Evolutionary conservation across 768 basidiomycete species (phyloP), one percentile per base, ranked within the genome.

Genomic region (Pisolithus sp.): DNA sequence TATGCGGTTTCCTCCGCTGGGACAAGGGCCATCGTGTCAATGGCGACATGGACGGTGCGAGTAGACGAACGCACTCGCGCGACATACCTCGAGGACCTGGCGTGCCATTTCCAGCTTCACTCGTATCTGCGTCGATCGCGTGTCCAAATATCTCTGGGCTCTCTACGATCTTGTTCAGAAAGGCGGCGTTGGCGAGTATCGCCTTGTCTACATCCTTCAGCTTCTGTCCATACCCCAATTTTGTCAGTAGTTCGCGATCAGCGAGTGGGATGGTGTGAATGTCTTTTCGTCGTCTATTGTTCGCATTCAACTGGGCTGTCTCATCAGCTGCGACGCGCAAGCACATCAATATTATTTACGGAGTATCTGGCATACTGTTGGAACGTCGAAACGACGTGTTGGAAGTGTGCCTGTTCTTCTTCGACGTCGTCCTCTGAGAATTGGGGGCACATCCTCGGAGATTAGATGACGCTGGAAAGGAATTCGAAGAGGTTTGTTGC

Each of bases 121-220:
- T 68, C 2, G 61, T 58, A 3, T 65, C 70, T 2, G 43, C 6
- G 3, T 21, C 12, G 3, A 72, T 46, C 17, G 73, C 78, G 55
- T 80, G 78, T 15, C 80, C 85, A 59, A 93, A 94, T 24, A 95
- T 90, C 59, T 85, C 84, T 0, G 91, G 87, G 67, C 88, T 77
- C 13, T 79, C 82, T 10, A 90, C 82, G 56, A 95, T 85, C 54
- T 78, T 71, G 4, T 76, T 72, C 52, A 95, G 64, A 64, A 97
- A 93, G 41, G 84, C 73, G 1, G 89, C 85, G 59, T 95, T 96
- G 47, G 73, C 80, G 46, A 80, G 67, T 57, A 96, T 94, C 8
- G 89, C 88, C 7, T 79, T 72, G 68, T 97, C 93, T 12, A 90
- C 85, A 24, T 77, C 81, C 30, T 84, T 78, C 0, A 97, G 76